These are phyloP conservation scores for Psilocybe tampanensis DNA, from an alignment of 768 basidiomycete species.

Conservation along the genomic window DNA sequence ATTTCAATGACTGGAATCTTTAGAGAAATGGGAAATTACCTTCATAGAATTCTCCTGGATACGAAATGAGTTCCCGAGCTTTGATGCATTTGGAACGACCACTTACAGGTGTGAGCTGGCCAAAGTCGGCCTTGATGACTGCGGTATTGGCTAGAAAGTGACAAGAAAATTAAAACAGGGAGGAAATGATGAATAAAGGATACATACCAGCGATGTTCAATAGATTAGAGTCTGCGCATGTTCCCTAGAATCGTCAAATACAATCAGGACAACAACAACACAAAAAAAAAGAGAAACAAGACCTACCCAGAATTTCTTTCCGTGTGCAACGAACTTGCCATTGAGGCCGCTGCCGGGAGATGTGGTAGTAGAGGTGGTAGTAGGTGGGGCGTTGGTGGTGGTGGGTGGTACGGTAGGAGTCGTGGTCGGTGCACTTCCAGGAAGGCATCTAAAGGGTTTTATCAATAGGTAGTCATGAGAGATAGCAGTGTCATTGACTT, in stretches of 20 bases:
- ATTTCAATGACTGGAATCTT: background rate
- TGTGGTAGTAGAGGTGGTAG: slow-evolving; percentile 9
- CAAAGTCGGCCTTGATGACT: slow-evolving; percentile 39
- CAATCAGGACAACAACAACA: background rate
- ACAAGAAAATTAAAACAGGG: background rate
- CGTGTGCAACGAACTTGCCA: slow-evolving; percentile 30
- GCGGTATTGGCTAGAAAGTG: slow-evolving; percentile 30
- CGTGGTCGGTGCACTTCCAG: slow-evolving; percentile 5
- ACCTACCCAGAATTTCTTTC: slow-evolving; percentile 37
- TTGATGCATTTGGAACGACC: background rate
- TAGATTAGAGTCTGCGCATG: slow-evolving; percentile 29
- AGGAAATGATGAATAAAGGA: background rate
- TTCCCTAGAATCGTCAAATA: slow-evolving; percentile 14
- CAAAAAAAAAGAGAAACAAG: too few relatives aligned
- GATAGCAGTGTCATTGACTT: slow-evolving; percentile 14
- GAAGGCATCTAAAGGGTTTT: slow-evolving; percentile 12
- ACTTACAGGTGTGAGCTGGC: slow-evolving; percentile 40
- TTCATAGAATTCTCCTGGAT: slow-evolving; percentile 51
- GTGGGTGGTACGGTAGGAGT: slow-evolving; percentile 1
- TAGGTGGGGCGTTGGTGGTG: slow-evolving; percentile 1
- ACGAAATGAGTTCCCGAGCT: too few relatives aligned
- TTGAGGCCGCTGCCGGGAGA: slow-evolving; percentile 26
- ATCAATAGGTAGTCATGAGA: background rate
- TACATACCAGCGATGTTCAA: slow-evolving; percentile 32
- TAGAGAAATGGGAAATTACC: slow-evolving; percentile 18